These are phyloP conservation scores for Fusarium foetens DNA, from an alignment of 2,329 filamentous ascomycete species.

Conservation along the genomic window DNA sequence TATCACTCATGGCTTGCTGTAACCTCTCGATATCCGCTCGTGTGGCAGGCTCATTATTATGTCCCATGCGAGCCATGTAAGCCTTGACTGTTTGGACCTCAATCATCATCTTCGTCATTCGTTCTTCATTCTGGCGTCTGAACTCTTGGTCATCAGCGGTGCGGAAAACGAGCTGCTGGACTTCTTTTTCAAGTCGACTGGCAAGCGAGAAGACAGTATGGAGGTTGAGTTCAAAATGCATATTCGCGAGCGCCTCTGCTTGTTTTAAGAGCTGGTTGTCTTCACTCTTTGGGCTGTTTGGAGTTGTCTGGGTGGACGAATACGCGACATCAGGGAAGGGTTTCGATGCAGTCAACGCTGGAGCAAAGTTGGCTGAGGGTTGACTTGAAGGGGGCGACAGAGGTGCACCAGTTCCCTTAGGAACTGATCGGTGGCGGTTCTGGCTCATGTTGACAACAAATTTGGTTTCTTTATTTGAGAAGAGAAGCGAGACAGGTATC, in stretches of 20 bases:
- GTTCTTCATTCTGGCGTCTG: conserved; percentile 44
- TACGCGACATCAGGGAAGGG: neutral
- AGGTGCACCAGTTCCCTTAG: neutral
- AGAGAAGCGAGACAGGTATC: neutral
- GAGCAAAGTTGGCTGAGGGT: neutral
- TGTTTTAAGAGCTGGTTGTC: conserved; percentile 35
- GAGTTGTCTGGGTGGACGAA: neutral
- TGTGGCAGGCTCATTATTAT: conserved; percentile 12
- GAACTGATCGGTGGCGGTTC: conserved; percentile 30
- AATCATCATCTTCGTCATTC: conserved; percentile 44
- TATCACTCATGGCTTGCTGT: conserved; percentile 30
- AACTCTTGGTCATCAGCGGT: conserved; percentile 46
- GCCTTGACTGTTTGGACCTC: conserved; percentile 49
- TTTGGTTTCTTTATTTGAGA: neutral
- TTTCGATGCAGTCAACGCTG: neutral
- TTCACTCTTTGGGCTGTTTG: neutral
- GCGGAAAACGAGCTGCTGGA: conserved; percentile 41
- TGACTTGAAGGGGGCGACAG: conserved; percentile 9
- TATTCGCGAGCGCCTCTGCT: conserved; percentile 50
- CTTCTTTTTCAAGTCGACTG: conserved; percentile 46
- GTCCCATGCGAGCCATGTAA: conserved; percentile 32
- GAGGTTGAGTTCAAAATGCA: conserved; percentile 52
- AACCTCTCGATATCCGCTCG: conserved; percentile 32
- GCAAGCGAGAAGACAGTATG: conserved; percentile 44
- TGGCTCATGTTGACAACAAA: conserved; percentile 13